Base-by-base conservation (phyloP, 106 monocot genomes). In the Ottelia alismoides region DNA sequence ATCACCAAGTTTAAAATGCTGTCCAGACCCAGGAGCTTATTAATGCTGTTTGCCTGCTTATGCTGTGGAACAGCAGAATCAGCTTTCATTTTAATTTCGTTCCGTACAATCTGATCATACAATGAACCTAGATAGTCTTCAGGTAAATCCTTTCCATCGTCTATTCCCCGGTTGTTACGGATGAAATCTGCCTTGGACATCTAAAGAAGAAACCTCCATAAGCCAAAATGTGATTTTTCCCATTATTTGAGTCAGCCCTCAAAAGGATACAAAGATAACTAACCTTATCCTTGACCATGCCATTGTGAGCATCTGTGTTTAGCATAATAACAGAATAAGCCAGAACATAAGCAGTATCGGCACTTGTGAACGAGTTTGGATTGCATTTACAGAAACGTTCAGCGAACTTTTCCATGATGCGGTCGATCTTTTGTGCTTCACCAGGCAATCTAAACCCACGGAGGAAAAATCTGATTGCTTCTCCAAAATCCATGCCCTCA, bases 241-340 rank as follows among this genome's bases (percentile, higher is more conserved):
- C n/a, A n/a, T n/a, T n/a, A n/a, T n/a, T n/a, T n/a, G n/a, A n/a
- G n/a, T n/a, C n/a, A n/a, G n/a, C n/a, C n/a, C n/a, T n/a, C n/a
- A n/a, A n/a, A n/a, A n/a, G n/a, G n/a, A n/a, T n/a, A n/a, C n/a
- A n/a, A n/a, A n/a, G 2, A 11, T 45, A 48, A 50, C 73, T 2
- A n/a, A 89, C 98, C 98, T 98, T 98, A 65, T 82, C 82, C 66
- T 90, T 98, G 49, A 98, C 98, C 98, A 90, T 90, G 68, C 20
- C 86, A 67, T 90, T 98, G 65, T 98, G 98, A 49, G 98, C 98
- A 78, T 98, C 98, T 43, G 90, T 98, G 49, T 98, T 98, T n/a
- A 98, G 85, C 98, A 98, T 62, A 65, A 98, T 98, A 29, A 98
- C 98, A 51, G 98, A 98, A 83, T 98, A 98, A 22, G 98, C 89